A percentile compares a stretch with the other conserved stretches of the same genome.
Conservation (phyloP, 305 asterid genomes). For the Fraxinus sp. region DNA sequence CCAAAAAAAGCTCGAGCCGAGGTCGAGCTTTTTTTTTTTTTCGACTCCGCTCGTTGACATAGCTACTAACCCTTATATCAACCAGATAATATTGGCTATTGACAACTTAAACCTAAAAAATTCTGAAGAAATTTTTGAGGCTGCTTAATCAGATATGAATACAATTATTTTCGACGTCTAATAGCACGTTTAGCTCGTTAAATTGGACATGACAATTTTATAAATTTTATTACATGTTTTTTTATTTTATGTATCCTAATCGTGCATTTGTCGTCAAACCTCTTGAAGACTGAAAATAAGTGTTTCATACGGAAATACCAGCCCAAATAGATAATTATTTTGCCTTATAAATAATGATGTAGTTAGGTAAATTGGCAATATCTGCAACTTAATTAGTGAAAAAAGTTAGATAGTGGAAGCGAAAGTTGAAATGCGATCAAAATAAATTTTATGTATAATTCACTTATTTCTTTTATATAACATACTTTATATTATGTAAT, state of each 20-base stretch:
- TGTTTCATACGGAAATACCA: background rate
- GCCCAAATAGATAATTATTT: background rate
- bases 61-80: background rate
- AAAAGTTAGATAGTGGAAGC: background rate
- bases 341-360: background rate
- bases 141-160: background rate
- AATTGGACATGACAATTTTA: background rate
- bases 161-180: background rate
- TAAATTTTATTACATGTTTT: background rate
- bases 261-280: background rate
- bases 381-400: background rate
- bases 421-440: background rate
- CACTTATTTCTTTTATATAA: background rate
- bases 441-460: background rate
- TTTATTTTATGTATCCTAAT: background rate
- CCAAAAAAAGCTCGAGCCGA: no score
- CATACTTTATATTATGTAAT: background rate
- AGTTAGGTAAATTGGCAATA: no score
- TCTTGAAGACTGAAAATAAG: background rate
- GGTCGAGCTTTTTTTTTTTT: no score
- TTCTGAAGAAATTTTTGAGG: background rate
- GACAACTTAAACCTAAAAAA: background rate
- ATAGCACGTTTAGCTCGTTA: background rate
- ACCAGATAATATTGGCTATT: background rate
- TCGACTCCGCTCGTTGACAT: no score